phyloP scores from a whole-genome alignment of 345 rosid genomes.

The Ailanthus altissimus region DNA sequence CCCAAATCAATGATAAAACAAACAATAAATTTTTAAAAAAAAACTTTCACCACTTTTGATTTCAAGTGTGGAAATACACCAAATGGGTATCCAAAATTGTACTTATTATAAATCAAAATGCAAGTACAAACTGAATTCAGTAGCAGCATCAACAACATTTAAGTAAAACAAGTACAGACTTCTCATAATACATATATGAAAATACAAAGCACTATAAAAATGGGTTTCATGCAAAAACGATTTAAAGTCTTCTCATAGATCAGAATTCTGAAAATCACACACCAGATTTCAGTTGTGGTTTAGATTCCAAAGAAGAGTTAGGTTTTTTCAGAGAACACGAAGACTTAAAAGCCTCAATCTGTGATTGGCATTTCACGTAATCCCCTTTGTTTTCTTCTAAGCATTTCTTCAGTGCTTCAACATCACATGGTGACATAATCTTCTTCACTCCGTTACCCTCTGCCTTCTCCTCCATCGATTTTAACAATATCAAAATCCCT shows the following conservation, averaged over 20 bases:
- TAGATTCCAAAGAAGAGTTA: slow-evolving; percentile 25
- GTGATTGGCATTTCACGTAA: slow-evolving; percentile 63
- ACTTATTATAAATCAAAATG: background rate
- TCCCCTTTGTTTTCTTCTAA: slow-evolving; percentile 85
- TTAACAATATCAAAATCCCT: background rate
- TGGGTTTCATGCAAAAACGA: background rate
- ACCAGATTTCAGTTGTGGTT: background rate
- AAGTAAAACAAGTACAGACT: background rate
- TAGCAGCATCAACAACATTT: background rate
- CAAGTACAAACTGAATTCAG: background rate
- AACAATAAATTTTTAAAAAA: background rate
- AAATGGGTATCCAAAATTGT: background rate
- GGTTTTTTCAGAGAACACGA: slow-evolving; percentile 67
- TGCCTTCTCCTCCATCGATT: slow-evolving; percentile 32
- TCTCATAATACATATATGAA: background rate
- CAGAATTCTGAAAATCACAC: background rate
- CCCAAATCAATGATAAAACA: background rate
- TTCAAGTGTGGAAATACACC: background rate
- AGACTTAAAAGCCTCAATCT: slow-evolving; percentile 75
- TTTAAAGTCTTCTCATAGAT: background rate
- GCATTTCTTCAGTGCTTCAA: slow-evolving; percentile 85
- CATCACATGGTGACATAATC: slow-evolving; percentile 65
- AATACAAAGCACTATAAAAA: background rate
- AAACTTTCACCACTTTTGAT: background rate
- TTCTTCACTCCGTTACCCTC: slow-evolving; percentile 43